Evolutionary conservation across 208 protist species (phyloP).

Genomic region (Trypanosoma melophagium): DNA sequence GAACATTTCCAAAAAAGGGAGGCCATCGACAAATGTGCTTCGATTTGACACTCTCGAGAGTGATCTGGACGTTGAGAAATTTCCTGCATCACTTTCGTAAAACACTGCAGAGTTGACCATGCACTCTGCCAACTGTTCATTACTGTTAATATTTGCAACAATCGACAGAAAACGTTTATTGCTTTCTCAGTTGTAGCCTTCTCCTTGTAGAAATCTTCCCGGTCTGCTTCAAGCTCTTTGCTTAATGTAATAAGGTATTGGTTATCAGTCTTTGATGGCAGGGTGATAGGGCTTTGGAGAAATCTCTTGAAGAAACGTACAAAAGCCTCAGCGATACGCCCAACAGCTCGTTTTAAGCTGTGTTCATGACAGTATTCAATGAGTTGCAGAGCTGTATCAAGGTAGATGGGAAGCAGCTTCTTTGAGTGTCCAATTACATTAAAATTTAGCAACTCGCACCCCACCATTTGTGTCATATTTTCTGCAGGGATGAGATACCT

Average conservation of each 20-base stretch:
- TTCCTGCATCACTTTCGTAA: slow-evolving; percentile 65
- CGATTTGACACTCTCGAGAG: slow-evolving; percentile 21
- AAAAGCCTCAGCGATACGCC: slow-evolving; percentile 37
- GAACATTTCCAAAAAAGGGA: slow-evolving; percentile 68
- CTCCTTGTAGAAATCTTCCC: slow-evolving; percentile 57
- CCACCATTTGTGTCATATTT: slow-evolving; percentile 31
- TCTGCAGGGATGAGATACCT: slow-evolving; percentile 59
- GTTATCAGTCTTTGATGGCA: slow-evolving; percentile 22
- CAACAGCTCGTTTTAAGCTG: slow-evolving; percentile 40
- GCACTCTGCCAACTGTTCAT: slow-evolving; percentile 48
- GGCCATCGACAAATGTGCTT: slow-evolving; percentile 63
- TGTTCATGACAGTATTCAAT: slow-evolving; percentile 58
- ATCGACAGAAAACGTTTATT: slow-evolving; percentile 55
- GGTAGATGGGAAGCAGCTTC: slow-evolving; percentile 65
- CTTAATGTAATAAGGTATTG: slow-evolving; percentile 19
- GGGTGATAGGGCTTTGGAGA: slow-evolving; percentile 37
- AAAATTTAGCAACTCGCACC: slow-evolving; percentile 47
- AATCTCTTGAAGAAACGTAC: slow-evolving; percentile 47
- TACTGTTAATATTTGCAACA: slow-evolving; percentile 45
- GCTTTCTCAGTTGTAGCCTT: slow-evolving; percentile 35
- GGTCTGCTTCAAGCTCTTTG: slow-evolving; percentile 44
- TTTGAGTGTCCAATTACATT: slow-evolving; percentile 65
- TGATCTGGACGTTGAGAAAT: slow-evolving; percentile 17
- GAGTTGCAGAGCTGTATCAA: slow-evolving; percentile 51
- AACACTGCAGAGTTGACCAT: slow-evolving; percentile 53